Base-by-base conservation (phyloP, 768 basidiomycete genomes). In the Lactarius indigo region DNA sequence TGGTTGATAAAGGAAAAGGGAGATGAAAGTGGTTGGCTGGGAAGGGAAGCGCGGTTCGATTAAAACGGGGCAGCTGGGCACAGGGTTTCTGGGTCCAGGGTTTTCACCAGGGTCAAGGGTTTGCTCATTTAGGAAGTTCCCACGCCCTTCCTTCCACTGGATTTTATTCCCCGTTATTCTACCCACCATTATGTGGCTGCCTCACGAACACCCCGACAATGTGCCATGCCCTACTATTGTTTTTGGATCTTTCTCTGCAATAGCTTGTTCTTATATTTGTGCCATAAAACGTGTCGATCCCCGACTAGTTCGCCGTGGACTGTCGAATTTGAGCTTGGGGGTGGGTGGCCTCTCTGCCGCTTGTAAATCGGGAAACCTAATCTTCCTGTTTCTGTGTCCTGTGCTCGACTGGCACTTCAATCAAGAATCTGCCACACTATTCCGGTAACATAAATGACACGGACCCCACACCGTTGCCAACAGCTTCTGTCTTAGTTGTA, bases 61-160 rank as follows among this genome's bases (percentile, higher is more conserved):
- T 70, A 71, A 70, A 70, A 72, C 68, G 68, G 69, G 68, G 67
- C 54, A 69, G 64, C 64, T 65, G 70, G 70, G 70, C 71, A 71
- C 57, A 72, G 71, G 71, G 71, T 70, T 70, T 50, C 63, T 72
- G 66, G 71, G 66, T 28, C 55, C 18, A 70, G 70, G 70, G 70
- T 70, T 70, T 59, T 42, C 50, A 26, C 62, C 61, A 69, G 70
- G 70, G 64, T 63, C 64, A 71, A 69, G 70, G 70, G 69, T 68
- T 69, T 65, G 44, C 70, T 65, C 55, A 13, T 63, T 59, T 57
- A 50, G 64, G 69, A 55, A 61, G 31, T 44, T 69, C 69, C 62
- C 69, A 69, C 69, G 66, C 68, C 61, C 28, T 9, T 31, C 35
- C 37, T 57, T 52, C 50, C 55, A 26, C 18, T 52, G 15, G 28